A percentile compares a stretch with the other conserved stretches of the same genome.
phyloP scores from a whole-genome alignment of 1,284 basidiomycete genomes.

The Paramarasmius palmivorus region DNA sequence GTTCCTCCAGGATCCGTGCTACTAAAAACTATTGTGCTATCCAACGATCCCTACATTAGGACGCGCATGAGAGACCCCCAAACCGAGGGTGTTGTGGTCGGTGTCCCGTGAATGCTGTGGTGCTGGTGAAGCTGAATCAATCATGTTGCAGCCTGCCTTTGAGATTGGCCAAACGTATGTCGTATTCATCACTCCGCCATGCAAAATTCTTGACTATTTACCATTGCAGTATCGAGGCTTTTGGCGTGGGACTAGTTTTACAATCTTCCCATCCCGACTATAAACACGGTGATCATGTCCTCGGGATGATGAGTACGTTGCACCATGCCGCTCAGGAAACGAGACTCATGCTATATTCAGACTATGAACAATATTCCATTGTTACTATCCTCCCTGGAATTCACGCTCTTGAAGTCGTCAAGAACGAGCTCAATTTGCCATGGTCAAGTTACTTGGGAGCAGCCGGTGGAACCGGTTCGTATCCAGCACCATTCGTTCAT shows the following conservation, averaged over 20 bases:
- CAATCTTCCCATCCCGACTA: constrained; percentile 40
- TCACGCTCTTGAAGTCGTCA: constrained; percentile 21
- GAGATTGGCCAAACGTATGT: too few relatives aligned
- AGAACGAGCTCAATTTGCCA: constrained; percentile 42
- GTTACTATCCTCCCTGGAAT: background rate
- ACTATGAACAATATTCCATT: constrained; percentile 11
- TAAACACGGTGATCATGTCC: constrained; percentile 45
- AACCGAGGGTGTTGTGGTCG: too few relatives aligned
- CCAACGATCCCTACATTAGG: too few relatives aligned
- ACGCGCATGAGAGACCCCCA: too few relatives aligned
- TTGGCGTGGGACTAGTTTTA: constrained; percentile 40
- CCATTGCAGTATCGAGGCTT: constrained; percentile 30
- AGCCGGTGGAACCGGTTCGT: constrained; percentile 32
- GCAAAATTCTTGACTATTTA: too few relatives aligned
- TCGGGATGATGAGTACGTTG: constrained; percentile 21
- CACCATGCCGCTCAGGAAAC: background rate
- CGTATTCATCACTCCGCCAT: too few relatives aligned
- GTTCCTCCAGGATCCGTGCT: too few relatives aligned
- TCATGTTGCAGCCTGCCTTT: too few relatives aligned
- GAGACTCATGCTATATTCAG: background rate
- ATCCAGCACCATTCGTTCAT: too few relatives aligned
- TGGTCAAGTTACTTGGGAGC: constrained; percentile 37
- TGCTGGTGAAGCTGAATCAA: too few relatives aligned
- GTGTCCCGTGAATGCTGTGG: too few relatives aligned
- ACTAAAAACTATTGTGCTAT: too few relatives aligned